These are phyloP conservation scores for Crotalaria pallida DNA, from an alignment of 306 rosid genomes.

Conservation along the genomic window DNA sequence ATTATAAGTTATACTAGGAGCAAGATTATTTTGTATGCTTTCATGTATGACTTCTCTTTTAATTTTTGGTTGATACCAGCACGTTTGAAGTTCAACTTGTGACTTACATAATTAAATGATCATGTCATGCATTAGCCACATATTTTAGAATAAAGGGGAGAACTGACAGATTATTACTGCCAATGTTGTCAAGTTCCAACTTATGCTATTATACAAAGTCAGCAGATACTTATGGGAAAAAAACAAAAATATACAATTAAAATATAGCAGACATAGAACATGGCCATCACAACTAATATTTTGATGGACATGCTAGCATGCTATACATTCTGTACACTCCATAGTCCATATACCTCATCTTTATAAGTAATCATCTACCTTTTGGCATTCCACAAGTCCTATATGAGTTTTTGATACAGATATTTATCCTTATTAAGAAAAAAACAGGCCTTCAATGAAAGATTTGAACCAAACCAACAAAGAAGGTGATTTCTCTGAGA, in stretches of 20 bases:
- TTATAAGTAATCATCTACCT: constrained; percentile 23
- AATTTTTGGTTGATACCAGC: constrained; percentile 33
- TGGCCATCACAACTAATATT: constrained; percentile 47
- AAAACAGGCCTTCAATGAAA: background rate
- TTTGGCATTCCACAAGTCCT: constrained; percentile 18
- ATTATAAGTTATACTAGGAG: background rate
- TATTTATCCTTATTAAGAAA: background rate
- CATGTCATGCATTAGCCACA: background rate
- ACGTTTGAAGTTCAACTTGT: constrained; percentile 21
- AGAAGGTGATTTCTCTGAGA: background rate
- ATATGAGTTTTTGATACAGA: constrained; percentile 26
- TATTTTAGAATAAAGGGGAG: background rate
- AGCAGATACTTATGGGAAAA: background rate
- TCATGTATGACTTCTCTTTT: constrained; percentile 11
- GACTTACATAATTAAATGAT: constrained; percentile 6
- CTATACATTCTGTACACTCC: constrained; percentile 18
- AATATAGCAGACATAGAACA: constrained; percentile 12
- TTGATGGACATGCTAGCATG: constrained; percentile 27
- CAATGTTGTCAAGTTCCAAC: background rate
- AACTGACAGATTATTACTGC: background rate
- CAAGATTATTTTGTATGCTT: background rate
- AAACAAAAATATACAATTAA: background rate
- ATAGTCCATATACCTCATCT: background rate
- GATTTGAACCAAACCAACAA: background rate
- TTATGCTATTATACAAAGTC: constrained; percentile 9